These are phyloP conservation scores for Mycena alexandri DNA, from an alignment of 768 basidiomycete species.

Conservation along the genomic window DNA sequence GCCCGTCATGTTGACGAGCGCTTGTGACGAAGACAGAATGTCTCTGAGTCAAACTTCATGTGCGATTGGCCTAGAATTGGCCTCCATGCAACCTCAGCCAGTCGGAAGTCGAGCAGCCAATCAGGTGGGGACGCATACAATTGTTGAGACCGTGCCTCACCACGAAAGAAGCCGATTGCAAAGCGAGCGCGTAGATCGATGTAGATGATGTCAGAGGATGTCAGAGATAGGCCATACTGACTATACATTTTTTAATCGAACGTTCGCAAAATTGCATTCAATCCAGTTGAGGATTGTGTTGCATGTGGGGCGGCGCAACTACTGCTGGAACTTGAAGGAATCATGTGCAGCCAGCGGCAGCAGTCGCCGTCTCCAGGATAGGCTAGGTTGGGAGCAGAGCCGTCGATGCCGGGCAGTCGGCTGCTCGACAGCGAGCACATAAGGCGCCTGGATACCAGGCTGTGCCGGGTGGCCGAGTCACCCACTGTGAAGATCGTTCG, in stretches of 20 bases:
- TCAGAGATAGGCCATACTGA: conserved; percentile 4
- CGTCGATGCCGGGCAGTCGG: too few relatives aligned
- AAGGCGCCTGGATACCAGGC: too few relatives aligned
- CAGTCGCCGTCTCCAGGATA: too few relatives aligned
- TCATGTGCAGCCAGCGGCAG: conserved; percentile 19
- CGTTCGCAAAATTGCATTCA: neutral
- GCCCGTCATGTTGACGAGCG: conserved; percentile 8
- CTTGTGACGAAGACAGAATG: neutral
- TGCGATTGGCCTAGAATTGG: neutral
- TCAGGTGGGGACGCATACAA: neutral
- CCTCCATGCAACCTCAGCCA: too few relatives aligned
- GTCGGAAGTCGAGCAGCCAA: too few relatives aligned
- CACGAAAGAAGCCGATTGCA: neutral
- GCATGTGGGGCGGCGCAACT: conserved; percentile 19
- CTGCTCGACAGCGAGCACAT: too few relatives aligned
- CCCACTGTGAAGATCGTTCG: too few relatives aligned
- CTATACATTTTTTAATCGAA: too few relatives aligned
- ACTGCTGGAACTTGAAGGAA: too few relatives aligned
- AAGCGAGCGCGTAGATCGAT: neutral
- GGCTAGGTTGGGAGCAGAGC: too few relatives aligned
- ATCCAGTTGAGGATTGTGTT: neutral
- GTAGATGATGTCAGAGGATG: conserved; percentile 12
- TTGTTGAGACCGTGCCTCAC: neutral
- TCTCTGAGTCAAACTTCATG: neutral
- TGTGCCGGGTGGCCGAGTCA: too few relatives aligned